Base-by-base conservation (phyloP, 2,329 filamentous ascomycete species). In the Coleophoma crateriformis region DNA sequence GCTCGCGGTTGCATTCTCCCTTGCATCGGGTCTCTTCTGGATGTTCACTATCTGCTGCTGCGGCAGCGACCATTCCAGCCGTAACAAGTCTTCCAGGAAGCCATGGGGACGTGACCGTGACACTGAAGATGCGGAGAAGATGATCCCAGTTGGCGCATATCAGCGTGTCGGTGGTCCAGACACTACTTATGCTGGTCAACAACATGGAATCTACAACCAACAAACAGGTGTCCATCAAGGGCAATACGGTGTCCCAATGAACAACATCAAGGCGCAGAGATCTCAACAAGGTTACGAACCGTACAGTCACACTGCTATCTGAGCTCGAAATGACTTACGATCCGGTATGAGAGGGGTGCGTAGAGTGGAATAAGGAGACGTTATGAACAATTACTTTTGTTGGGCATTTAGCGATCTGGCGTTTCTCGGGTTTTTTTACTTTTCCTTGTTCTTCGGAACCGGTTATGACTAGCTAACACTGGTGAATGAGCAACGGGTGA, bases 31-130 rank as follows among this genome's bases (percentile, higher is more conserved):
- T 56, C 71, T 96, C 65, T 96, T 97, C 85, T 97, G 94, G 92
- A 73, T 91, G 64, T 82, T 95, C 68, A 89, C 84, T 68, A 80
- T 87, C 62, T 97, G 92, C 85, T 97, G 91, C 82, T 96, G 91
- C 77, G 58, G 54, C 2, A 20, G 56, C 13, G 51, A 60, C 22
- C 50, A 55, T 46, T 44, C 41, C 7, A 44, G 41, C 41, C 44
- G 54, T 19, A 58, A 51, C 22, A 35, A 27, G 14, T 37, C 34
- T 13, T 33, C 27, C 27, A 58, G 64, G 56, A 38, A 38, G 35
- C 15, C 35, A 38, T n/a, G 35, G 14, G 48, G 53, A 54, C 64
- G 55, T 63, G 60, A 56, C 39, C 54, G 58, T 48, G 45, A 61
- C 47, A 54, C 59, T 47, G 32, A 38, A 1, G 61, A 64, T 47